Conservation (phyloP, 2,329 filamentous ascomycete genomes). For the Colletotrichum zoysiae region DNA sequence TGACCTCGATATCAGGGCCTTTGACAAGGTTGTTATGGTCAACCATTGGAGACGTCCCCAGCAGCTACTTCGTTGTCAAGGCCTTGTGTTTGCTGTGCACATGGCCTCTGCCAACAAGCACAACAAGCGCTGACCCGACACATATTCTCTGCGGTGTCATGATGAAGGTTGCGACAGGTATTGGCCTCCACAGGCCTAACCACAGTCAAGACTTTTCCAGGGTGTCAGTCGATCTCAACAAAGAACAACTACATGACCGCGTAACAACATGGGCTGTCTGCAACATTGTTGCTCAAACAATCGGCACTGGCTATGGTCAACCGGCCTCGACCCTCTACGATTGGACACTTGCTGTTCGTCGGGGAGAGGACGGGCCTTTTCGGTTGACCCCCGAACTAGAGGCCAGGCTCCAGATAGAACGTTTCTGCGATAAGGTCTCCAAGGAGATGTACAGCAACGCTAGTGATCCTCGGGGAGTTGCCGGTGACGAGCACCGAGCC, state of each 20-base stretch:
- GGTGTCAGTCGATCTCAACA: constrained; percentile 79
- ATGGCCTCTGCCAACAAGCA: constrained; percentile 87
- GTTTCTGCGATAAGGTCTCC: constrained; percentile 82
- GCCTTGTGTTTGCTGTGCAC: constrained; percentile 83
- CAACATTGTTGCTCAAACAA: constrained; percentile 85
- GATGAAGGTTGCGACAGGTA: constrained; percentile 89
- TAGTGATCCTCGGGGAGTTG: constrained; percentile 77
- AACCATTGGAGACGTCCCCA: constrained; percentile 81
- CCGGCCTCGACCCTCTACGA: constrained; percentile 83
- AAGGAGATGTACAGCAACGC: constrained; percentile 85
- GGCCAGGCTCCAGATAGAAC: constrained; percentile 77
- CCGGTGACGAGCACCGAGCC: constrained; percentile 74
- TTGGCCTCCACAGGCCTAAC: constrained; percentile 83
- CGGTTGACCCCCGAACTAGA: constrained; percentile 73
- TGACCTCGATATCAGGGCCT: constrained; percentile 76
- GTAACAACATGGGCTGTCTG: constrained; percentile 87
- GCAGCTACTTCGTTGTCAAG: constrained; percentile 85
- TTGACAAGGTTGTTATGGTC: constrained; percentile 81
- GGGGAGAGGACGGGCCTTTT: constrained; percentile 70
- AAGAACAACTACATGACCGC: constrained; percentile 83
- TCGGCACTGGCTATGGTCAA: constrained; percentile 87
- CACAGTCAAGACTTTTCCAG: constrained; percentile 87
- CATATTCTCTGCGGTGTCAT: constrained; percentile 86
- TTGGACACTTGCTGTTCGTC: constrained; percentile 75
- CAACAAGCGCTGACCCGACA: constrained; percentile 82